phyloP scores from a whole-genome alignment of 345 rosid species.

The Citrus australasica region DNA sequence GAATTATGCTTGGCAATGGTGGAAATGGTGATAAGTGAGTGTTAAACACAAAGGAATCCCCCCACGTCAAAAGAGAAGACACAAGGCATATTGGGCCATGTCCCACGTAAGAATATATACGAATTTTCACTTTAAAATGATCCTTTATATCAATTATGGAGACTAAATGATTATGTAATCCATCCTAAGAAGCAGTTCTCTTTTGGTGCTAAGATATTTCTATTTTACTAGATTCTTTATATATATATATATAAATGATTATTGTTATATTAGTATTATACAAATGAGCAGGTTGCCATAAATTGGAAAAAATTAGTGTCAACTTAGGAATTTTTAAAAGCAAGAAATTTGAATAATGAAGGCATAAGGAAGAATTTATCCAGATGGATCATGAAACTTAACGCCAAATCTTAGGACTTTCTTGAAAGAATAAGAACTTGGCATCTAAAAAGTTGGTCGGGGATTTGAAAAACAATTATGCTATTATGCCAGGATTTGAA shows the following conservation, averaged over 20 bases:
- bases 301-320: neutral
- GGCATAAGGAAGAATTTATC: constrained; percentile 9
- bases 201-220: neutral
- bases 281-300: neutral
- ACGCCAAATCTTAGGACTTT: constrained; percentile 25
- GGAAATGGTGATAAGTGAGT: constrained; percentile 36
- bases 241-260: neutral
- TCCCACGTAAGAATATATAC: constrained; percentile 37
- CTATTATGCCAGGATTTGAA: constrained; percentile 8
- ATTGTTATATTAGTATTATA: too few species aligned
- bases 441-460: constrained; percentile 25
- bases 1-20: constrained; percentile 47
- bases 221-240: too few species aligned
- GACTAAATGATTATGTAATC: neutral
- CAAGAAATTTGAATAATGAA: neutral
- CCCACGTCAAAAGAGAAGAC: constrained; percentile 24
- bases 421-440: constrained; percentile 26
- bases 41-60: constrained; percentile 16
- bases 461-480: neutral
- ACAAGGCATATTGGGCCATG: constrained; percentile 32
- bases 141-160: constrained; percentile 1
- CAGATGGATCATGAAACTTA: constrained; percentile 25
- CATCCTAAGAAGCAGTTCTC: neutral
- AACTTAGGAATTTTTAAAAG: neutral
- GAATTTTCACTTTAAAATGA: constrained; percentile 32